Base-by-base conservation (phyloP, 2,329 filamentous ascomycete genomes). In the Colletotrichum sp. region DNA sequence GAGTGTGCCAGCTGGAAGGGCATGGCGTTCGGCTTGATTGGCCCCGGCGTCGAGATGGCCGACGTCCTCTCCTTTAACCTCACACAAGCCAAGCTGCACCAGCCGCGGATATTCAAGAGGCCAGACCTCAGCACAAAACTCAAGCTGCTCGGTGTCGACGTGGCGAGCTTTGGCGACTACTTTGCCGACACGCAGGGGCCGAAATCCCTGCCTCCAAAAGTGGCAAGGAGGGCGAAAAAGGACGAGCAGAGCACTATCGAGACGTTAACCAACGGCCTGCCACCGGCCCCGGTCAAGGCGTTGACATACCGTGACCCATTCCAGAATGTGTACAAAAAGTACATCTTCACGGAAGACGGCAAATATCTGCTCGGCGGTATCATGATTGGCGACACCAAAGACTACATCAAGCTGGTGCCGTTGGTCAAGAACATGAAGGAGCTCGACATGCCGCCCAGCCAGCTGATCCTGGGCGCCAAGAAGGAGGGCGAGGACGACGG, bases 381-480 rank as follows among this genome's bases (percentile, higher is more conserved):
- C 95, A 98, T 98, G 95, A 97, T 98, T 77, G 96, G 96, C 52
- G 96, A 98, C 81, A 98, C 95, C 0, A 94, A 91, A 78, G 96
- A 98, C 86, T 98, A 98, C 81, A 91, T 98, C 85, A 98, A 96
- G 83, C 87, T 98, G 26, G 95, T 98, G 1, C 94, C 95, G 2
- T 92, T 98, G 89, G 95, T 97, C 71, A 98, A 96, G 86, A 93
- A 91, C 78, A 94, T 95, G 82, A 98, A 96, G 83, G 88, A 89
- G 77, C 89, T 98, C 2, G 95, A 98, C 16, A 87, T 95, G 0
- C 92, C 95, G 1, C 96, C 96, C 0, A 92, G 94, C 65, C 92
- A 98, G 82, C 92, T 98, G 72, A 98, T 98, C 78, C 87, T 98
- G 3, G 96, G 96, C 1, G 92, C 93, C 0, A 91, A 92, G 79